These are phyloP conservation scores for Calonectria pauciramosa DNA, from an alignment of 2,329 filamentous ascomycete species.

Conservation along the genomic window DNA sequence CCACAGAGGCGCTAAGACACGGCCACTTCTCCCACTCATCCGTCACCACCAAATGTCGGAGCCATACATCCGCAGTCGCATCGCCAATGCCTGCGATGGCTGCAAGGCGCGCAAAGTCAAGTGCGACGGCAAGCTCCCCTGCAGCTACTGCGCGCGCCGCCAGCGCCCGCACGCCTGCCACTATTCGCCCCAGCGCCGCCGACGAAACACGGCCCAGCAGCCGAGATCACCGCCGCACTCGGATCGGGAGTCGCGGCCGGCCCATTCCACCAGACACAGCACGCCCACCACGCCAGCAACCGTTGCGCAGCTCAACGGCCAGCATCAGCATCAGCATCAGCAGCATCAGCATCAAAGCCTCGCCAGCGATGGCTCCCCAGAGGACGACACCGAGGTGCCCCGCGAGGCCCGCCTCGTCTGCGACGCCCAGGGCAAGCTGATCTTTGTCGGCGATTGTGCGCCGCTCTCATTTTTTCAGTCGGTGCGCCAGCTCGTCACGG, in stretches of 20 bases:
- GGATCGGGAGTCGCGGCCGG: slow-evolving; percentile 26
- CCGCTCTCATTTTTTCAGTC: slow-evolving; percentile 70
- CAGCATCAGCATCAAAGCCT: background rate
- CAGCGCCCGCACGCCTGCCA: slow-evolving; percentile 59
- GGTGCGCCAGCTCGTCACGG: slow-evolving; percentile 65
- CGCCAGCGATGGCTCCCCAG: slow-evolving; percentile 41
- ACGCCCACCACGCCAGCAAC: slow-evolving; percentile 34
- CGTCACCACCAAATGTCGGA: slow-evolving; percentile 28
- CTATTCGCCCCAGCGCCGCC: slow-evolving; percentile 61
- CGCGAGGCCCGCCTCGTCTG: slow-evolving; percentile 65
- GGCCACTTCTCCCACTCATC: slow-evolving; percentile 9
- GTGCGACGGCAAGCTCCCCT: slow-evolving; percentile 68
- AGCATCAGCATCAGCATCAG: background rate
- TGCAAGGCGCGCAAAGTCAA: slow-evolving; percentile 70
- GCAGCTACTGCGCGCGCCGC: slow-evolving; percentile 62
- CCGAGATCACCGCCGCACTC: slow-evolving; percentile 39
- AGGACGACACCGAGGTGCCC: slow-evolving; percentile 69
- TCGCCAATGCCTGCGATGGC: slow-evolving; percentile 67
- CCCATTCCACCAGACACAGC: slow-evolving; percentile 35
- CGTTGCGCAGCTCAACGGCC: background rate
- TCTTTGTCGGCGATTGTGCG: slow-evolving; percentile 70
- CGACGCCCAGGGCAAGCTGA: slow-evolving; percentile 66
- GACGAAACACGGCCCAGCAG: slow-evolving; percentile 46
- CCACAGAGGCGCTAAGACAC: background rate
- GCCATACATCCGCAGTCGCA: slow-evolving; percentile 57